Conservation (phyloP, 108 stramenopile genomes). For the Fragilaria crotonensis region DNA sequence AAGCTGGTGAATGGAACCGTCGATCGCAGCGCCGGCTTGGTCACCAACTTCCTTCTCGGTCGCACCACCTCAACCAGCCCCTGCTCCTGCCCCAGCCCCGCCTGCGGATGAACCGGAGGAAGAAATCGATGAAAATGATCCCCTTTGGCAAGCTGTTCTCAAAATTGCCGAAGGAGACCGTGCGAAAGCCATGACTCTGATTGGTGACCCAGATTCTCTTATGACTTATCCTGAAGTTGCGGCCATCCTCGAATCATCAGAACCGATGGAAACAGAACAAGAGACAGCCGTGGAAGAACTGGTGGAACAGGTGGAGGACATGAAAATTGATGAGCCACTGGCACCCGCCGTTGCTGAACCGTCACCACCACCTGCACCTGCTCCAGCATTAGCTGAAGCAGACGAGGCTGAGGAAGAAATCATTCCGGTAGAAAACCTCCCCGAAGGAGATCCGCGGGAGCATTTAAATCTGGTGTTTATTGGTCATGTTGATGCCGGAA, state of each 20-base stretch:
- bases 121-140: slow-evolving; percentile 74
- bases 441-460: slow-evolving; percentile 95
- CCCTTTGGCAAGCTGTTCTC: slow-evolving; percentile 80
- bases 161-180: slow-evolving; percentile 76
- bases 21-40: slow-evolving; percentile 28
- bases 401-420: slow-evolving; percentile 37
- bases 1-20: slow-evolving; percentile 74
- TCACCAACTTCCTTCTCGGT: slow-evolving; percentile 17
- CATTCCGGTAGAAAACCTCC: slow-evolving; percentile 20
- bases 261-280: slow-evolving; percentile 26
- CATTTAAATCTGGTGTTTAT: slow-evolving; percentile 99
- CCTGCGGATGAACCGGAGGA: slow-evolving; percentile 21
- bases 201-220: slow-evolving; percentile 73
- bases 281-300: slow-evolving; percentile 21
- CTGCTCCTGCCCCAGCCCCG: slow-evolving; percentile 15
- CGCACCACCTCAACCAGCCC: slow-evolving; percentile 25
- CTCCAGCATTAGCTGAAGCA: slow-evolving; percentile 22
- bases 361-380: too few species aligned
- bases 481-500: slow-evolving; percentile 98
- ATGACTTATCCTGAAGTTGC: slow-evolving; percentile 70
- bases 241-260: slow-evolving; percentile 26
- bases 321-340: slow-evolving; percentile 40
- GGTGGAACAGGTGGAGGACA: slow-evolving; percentile 34
- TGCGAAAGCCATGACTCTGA: slow-evolving; percentile 57
- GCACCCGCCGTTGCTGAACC: too few species aligned